phyloP scores from a whole-genome alignment of 2,329 filamentous ascomycete genomes.

The Fonsecaea pedrosoi region DNA sequence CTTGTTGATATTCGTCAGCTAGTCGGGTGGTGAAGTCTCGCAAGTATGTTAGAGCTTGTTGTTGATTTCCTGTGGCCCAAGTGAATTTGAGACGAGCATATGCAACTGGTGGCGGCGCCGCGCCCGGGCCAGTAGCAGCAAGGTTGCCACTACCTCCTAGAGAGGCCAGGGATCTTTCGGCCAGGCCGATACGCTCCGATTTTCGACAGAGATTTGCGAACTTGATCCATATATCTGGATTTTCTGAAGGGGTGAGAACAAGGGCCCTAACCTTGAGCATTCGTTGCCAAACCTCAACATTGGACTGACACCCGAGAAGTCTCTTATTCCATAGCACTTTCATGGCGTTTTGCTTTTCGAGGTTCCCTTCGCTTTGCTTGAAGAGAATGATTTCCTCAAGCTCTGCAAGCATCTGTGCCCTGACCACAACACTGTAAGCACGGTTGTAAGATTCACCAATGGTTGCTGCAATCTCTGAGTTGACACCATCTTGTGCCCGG shows the following conservation, averaged over 20 bases:
- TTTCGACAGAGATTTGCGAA: constrained; percentile 98
- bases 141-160: constrained; percentile 69
- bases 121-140: constrained; percentile 44
- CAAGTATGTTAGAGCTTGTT: constrained; percentile 65
- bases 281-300: constrained; percentile 97
- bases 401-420: constrained; percentile 98
- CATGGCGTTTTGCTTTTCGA: constrained; percentile 88
- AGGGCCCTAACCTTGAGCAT: constrained; percentile 95
- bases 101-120: constrained; percentile 74
- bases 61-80: constrained; percentile 81
- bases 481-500: constrained; percentile 88
- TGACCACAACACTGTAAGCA: constrained; percentile 96
- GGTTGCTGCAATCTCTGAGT: constrained; percentile 92
- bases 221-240: constrained; percentile 99
- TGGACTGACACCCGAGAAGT: constrained; percentile 91
- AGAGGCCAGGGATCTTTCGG: constrained; percentile 91
- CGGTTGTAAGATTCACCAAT: constrained; percentile 99
- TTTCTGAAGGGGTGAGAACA: constrained; percentile 89
- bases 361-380: constrained; percentile 82
- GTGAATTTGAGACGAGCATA: constrained; percentile 98
- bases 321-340: constrained; percentile 94
- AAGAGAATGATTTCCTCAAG: constrained; percentile 97
- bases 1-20: constrained; percentile 63
- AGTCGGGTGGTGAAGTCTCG: constrained; percentile 67
- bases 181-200: constrained; percentile 89